A percentile compares a stretch with the other conserved stretches of the same genome.
phyloP scores from a whole-genome alignment of 2,329 filamentous ascomycete genomes.

The Colletotrichum tropicicola region DNA sequence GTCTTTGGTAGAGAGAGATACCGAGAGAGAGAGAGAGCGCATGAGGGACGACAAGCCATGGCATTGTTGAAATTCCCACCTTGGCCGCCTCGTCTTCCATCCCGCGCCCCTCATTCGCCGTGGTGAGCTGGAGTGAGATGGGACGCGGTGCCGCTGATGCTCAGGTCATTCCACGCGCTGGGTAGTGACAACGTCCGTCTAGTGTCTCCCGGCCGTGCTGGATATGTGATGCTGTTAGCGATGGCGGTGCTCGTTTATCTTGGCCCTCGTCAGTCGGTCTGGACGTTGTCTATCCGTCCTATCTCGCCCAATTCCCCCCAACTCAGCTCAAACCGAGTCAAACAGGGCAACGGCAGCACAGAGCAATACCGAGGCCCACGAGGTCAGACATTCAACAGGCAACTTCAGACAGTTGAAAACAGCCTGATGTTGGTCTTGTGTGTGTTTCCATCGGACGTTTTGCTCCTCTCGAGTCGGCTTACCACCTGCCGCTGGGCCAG shows the following conservation, averaged over 20 bases:
- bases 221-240: neutral
- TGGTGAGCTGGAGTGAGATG: conserved; percentile 22
- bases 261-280: neutral
- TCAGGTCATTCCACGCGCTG: conserved; percentile 16
- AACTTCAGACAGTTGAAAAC: conserved; percentile 17
- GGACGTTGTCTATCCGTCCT: neutral
- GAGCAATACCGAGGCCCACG: neutral
- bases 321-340: neutral
- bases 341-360: neutral
- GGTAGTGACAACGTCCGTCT: neutral
- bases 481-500: neutral
- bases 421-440: conserved; percentile 6
- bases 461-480: neutral
- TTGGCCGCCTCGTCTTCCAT: neutral
- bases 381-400: neutral
- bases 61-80: conserved; percentile 9
- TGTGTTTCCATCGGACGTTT: conserved; percentile 1
- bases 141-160: conserved; percentile 25
- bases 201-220: conserved; percentile 3
- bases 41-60: neutral
- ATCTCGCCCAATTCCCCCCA: neutral
- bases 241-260: neutral
- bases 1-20: neutral
- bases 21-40: neutral
- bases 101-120: neutral